Conservation (phyloP, 2,329 filamentous ascomycete species). For the Albifimbria verrucaria region DNA sequence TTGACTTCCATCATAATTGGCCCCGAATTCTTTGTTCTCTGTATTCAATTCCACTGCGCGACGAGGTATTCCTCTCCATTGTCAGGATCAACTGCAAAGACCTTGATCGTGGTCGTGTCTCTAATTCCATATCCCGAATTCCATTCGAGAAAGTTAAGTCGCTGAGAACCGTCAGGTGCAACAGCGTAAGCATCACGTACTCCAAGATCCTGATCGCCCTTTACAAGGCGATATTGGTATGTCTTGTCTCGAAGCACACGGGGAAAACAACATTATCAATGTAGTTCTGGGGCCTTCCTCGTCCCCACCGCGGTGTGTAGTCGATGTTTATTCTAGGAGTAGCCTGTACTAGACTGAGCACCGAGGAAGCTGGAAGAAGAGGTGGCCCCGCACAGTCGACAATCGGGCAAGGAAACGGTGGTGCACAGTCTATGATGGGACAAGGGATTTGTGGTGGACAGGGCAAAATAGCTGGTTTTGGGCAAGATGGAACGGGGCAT, state of each 20-base stretch:
- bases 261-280: slow-evolving; percentile 10
- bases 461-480: neutral
- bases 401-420: neutral
- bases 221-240: slow-evolving; percentile 9
- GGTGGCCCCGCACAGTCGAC: neutral
- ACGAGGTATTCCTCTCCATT: slow-evolving; percentile 6
- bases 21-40: no score
- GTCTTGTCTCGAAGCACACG: slow-evolving; percentile 5
- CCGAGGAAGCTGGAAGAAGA: neutral
- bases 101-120: slow-evolving; percentile 7
- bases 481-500: neutral
- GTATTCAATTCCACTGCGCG: slow-evolving; percentile 7
- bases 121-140: slow-evolving; percentile 7
- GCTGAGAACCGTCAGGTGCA: slow-evolving; percentile 7
- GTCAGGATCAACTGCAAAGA: slow-evolving; percentile 9
- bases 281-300: slow-evolving; percentile 7
- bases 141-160: slow-evolving; percentile 9
- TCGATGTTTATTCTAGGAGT: slow-evolving; percentile 5
- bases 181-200: slow-evolving; percentile 5
- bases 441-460: neutral
- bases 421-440: neutral
- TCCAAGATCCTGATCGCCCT: slow-evolving; percentile 5
- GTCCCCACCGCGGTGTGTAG: slow-evolving; percentile 10
- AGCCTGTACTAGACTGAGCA: neutral
- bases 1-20: no score